phyloP scores from a whole-genome alignment of 2,329 filamentous ascomycete species.

The Taxawa tesnikishii region DNA sequence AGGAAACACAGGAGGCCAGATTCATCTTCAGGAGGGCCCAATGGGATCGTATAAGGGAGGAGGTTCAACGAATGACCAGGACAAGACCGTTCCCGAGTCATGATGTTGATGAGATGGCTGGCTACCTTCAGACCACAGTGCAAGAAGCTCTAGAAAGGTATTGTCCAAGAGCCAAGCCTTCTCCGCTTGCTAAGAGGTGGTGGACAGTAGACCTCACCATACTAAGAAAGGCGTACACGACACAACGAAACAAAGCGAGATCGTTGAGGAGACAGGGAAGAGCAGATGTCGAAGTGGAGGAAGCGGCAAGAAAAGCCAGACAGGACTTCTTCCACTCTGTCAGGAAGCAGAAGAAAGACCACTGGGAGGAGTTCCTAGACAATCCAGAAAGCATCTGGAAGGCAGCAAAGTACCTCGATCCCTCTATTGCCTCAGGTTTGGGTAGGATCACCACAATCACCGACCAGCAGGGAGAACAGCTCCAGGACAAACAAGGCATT shows the following conservation, averaged over 20 bases:
- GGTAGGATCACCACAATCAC: constrained; percentile 2
- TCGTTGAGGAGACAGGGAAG: constrained; percentile 1
- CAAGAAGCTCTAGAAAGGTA: constrained; percentile 9
- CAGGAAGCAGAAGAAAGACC: constrained; percentile 10
- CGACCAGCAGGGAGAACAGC: neutral
- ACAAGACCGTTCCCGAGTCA: constrained; percentile 1
- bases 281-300: constrained; percentile 1
- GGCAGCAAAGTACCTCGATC: constrained; percentile 2
- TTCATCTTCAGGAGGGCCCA: constrained; percentile 1
- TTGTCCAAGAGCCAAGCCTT: constrained; percentile 14
- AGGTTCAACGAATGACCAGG: neutral
- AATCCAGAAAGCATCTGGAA: constrained; percentile 5
- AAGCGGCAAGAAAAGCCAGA: constrained; percentile 7
- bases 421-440: constrained; percentile 1
- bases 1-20: neutral
- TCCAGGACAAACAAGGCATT: constrained; percentile 5
- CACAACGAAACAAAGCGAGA: constrained; percentile 1
- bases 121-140: constrained; percentile 4
- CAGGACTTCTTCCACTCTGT: constrained; percentile 16
- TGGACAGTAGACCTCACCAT: constrained; percentile 10
- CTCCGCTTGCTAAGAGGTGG: constrained; percentile 18
- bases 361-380: constrained; percentile 8
- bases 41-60: constrained; percentile 1
- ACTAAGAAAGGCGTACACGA: constrained; percentile 1
- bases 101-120: constrained; percentile 2